Evolutionary conservation across 805 yeast genomes (phyloP), one percentile per base, ranked within the genome.

Genomic region (Yamadazyma laniorum): DNA sequence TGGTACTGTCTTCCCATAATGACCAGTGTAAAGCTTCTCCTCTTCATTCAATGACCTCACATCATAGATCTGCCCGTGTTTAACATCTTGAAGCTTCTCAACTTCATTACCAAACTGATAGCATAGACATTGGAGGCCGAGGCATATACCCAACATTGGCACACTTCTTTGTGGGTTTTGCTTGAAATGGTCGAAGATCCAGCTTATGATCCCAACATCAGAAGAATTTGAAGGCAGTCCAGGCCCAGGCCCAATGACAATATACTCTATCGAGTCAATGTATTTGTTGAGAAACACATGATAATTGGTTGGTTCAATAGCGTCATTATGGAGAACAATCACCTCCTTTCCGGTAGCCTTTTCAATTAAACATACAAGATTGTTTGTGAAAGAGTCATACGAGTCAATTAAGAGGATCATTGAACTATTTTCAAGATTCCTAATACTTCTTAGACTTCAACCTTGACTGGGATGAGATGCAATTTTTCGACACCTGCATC

Each of bases 241-340:
- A 0, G 99, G 99, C 0, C 99, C 99, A 0, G 99, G 99, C 0
- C 99, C 99, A 6, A 93, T 72, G 0, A 93, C 79, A 3, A 93
- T 69, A 23, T 88, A 88, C 41, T 85, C 87, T 48, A 87, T 80
- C 6, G 65, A 53, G 0, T 70, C 65, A 14, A 86, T 53, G 41
- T 73, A 68, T 1, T 51, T 42, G 5, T 50, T 48, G 34, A 84
- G 64, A 22, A 67, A 68, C 1, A 47, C 34, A 3, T 57, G 53
- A 42, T 57, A 66, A 6, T 59, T 55, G 16, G 44, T 48, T 15
- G 59, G 53, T 8, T 49, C 27, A 37, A 75, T 63, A 0, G 81
- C 62, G 52, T 85, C 88, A 55, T 82, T 80, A 52, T 80, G 85
- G 23, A 82, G 75, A 3, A 82, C 77, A 27, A 67, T 54, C 3